Evolutionary conservation across 768 basidiomycete genomes (phyloP), one percentile per base, ranked within the genome.

Genomic region (Boletales sp.): DNA sequence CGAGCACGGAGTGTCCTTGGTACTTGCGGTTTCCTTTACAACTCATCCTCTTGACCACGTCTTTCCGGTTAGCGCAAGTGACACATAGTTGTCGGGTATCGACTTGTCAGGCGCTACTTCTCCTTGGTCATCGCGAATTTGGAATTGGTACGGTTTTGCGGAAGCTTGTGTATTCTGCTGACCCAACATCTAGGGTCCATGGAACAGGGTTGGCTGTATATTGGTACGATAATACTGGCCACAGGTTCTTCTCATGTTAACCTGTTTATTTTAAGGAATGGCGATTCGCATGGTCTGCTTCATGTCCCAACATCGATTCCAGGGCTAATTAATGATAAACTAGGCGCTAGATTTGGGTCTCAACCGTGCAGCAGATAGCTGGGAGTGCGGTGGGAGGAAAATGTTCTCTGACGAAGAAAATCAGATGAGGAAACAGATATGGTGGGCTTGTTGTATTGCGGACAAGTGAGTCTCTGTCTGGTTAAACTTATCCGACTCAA

Each of bases 191-290:
- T 52, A 76, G 75, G 77, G 27, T 72, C 75, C 13, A 90, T 90
- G 86, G 86, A 89, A 52, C 84, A 88, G 62, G 88, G 86, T 1
- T 94, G 92, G 92, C 74, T 90, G 41, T 88, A 86, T 59, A 81
- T 85, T 54, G 87, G 87, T 84, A 49, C 40, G 59, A 49, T 55
- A 35, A 41, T 31, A 50, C 50, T 3, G 29, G 2, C 35, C 29
- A 24, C 8, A 41, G 48, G n/a, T 45, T 34, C 27, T 37, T 38
- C 35, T 13, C n/a, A 2, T 30, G 6, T 15, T 42, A 17, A 45
- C 11, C 37, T 42, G 40, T 46, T 47, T 62, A 27, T 34, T 19
- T 40, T 9, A 57, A 76, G 84, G 84, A 34, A 84, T 86, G 83
- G 88, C 83, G 29, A 77, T 87, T 47, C 77, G 87, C 30, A 87